Evolutionary conservation across 768 basidiomycete species (phyloP).

Genomic region (Austroboletus eburneus): DNA sequence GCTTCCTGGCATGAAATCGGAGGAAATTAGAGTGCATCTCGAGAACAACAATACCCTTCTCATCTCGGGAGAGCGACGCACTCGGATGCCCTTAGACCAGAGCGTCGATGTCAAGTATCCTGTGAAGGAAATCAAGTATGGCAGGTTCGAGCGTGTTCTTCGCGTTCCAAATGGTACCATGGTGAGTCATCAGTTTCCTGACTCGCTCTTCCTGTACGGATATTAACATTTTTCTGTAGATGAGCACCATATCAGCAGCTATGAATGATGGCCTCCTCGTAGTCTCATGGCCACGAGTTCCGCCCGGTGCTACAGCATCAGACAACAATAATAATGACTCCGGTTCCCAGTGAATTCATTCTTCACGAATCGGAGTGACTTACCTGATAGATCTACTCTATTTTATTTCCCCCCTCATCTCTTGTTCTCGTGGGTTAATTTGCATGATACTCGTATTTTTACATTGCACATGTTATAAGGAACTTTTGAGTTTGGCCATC

Average conservation of each 20-base stretch:
- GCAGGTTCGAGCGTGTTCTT: conserved; percentile 35
- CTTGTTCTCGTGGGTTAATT: conserved; percentile 4
- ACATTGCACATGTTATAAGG: background rate
- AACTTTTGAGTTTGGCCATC: background rate
- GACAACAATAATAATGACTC: conserved; percentile 1
- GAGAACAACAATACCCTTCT: conserved; percentile 28
- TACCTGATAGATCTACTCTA: background rate
- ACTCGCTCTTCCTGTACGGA: conserved; percentile 2
- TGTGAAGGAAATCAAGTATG: conserved; percentile 38
- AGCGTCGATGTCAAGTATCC: conserved; percentile 21
- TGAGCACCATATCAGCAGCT: conserved; percentile 35
- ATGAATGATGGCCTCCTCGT: conserved; percentile 38
- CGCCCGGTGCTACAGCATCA: conserved; percentile 15
- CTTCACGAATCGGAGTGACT: background rate
- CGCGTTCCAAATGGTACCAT: conserved; percentile 35
- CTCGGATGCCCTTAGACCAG: conserved; percentile 15
- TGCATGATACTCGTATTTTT: conserved; percentile 1
- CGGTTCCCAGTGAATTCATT: conserved; percentile 2
- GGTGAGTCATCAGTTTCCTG: conserved; percentile 22
- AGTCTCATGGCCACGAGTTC: conserved; percentile 36
- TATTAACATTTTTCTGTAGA: conserved; percentile 16
- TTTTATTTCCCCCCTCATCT: background rate
- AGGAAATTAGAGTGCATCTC: conserved; percentile 33
- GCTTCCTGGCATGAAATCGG: conserved; percentile 36
- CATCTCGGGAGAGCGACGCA: conserved; percentile 33